phyloP scores from a whole-genome alignment of 805 yeast species.

The Yamadazyma insecticola region DNA sequence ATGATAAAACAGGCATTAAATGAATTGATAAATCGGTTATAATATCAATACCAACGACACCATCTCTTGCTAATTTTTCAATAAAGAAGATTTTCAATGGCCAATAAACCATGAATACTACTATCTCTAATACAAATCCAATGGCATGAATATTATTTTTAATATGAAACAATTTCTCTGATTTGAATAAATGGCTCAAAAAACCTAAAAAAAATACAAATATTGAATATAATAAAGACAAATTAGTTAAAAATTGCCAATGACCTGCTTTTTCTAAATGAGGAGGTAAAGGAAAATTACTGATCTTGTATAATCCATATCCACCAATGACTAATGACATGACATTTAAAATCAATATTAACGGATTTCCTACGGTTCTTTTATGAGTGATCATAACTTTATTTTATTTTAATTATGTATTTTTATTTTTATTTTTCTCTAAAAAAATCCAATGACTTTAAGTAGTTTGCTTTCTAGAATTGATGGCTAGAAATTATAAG shows the following conservation, averaged over 20 bases:
- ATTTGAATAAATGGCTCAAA: constrained; percentile 26
- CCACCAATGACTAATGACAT: constrained; percentile 23
- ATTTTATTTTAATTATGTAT: too few relatives aligned
- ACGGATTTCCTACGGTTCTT: constrained; percentile 24
- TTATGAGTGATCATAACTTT: too few relatives aligned
- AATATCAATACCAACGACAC: constrained; percentile 40
- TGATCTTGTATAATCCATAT: constrained; percentile 21
- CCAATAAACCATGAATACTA: constrained; percentile 69
- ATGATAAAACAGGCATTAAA: constrained; percentile 50
- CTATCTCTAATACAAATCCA: constrained; percentile 53
- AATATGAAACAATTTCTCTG: constrained; percentile 19
- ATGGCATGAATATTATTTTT: constrained; percentile 48
- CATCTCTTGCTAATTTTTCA: constrained; percentile 41
- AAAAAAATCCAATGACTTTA: too few relatives aligned
- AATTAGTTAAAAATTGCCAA: constrained; percentile 67
- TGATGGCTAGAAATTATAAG: too few relatives aligned
- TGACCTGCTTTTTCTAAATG: constrained; percentile 56
- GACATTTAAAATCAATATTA: constrained; percentile 18
- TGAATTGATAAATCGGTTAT: constrained; percentile 55
- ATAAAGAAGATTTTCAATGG: constrained; percentile 52
- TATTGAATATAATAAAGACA: constrained; percentile 49
- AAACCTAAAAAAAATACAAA: constrained; percentile 37
- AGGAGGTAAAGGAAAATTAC: constrained; percentile 39
- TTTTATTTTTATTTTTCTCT: too few relatives aligned
- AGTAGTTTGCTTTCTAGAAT: too few relatives aligned